These are phyloP conservation scores for Alopecurus myosuroides DNA, from an alignment of 176 grass and related monocot genomes.

Conservation along the genomic window DNA sequence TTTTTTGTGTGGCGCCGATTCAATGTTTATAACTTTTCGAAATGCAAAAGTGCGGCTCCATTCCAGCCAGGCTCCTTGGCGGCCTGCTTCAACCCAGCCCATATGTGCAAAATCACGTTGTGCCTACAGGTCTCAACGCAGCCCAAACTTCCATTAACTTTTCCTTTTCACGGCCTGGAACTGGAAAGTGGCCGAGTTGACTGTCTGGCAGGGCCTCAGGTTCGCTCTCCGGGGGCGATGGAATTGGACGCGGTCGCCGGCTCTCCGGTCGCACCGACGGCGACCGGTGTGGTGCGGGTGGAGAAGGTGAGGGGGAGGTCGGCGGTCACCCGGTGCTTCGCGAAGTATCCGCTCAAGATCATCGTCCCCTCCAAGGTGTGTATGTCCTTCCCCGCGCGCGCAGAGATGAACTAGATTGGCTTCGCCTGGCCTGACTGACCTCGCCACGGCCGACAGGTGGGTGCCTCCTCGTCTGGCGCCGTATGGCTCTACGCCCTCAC, in stretches of 20 bases:
- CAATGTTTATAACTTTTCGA: too few species aligned
- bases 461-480: slow-evolving; percentile 30
- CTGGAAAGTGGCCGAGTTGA: background rate
- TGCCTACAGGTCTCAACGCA: background rate
- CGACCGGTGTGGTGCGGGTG: slow-evolving; percentile 57
- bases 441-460: slow-evolving; percentile 30
- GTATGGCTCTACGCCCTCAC: slow-evolving; percentile 84
- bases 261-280: background rate
- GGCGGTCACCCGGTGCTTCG: slow-evolving; percentile 67
- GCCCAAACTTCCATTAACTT: background rate
- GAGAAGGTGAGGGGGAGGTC: slow-evolving; percentile 83
- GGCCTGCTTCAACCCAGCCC: background rate
- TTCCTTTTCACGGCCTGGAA: background rate
- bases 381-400: background rate
- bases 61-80: background rate
- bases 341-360: slow-evolving; percentile 87
- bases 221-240: background rate
- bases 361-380: slow-evolving; percentile 74
- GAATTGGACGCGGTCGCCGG: background rate
- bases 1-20: too few species aligned
- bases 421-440: background rate
- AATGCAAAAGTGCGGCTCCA: background rate
- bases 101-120: background rate
- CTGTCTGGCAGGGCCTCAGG: background rate
- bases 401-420: background rate